Base-by-base conservation (phyloP, 345 rosid species). In the Hevea brasiliensis region DNA sequence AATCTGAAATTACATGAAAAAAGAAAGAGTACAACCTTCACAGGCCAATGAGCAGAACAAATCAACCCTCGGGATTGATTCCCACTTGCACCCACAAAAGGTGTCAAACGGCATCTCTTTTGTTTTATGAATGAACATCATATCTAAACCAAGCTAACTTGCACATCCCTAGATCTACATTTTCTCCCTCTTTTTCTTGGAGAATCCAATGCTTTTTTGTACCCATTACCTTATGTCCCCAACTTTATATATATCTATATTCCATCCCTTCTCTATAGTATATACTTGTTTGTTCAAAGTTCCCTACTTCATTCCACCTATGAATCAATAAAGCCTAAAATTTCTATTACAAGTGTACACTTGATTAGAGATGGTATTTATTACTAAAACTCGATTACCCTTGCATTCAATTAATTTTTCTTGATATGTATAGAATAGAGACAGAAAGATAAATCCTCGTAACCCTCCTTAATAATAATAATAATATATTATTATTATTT, bases 201-300 rank as follows among this genome's bases (percentile, higher is more conserved):
- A 79, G 84, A 80, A 83, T 87, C 87, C 87, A 69, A 85, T 85
- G 85, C 85, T 59, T 63, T 57, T 66, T 45, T n/a, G n/a, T 57
- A 18, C 50, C 50, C 27, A 26, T 54, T 58, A 41, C 57, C 35
- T 17, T 66, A 58, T 58, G 64, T 70, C 73, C 12, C 53, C 6
- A 8, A 10, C 32, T 21, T 18, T 67, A 40, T 54, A 8, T 61
- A 62, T 21, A 13, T 26, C 14, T 45, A 6, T 45, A 1, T 50
- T 26, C 3, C 1, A 47, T 13, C 9, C 15, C 23, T 8, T 1
- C 8, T 8, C 1, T 1, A 1, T 21, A 53, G 10, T n/a, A 37
- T 37, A 48, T 40, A 23, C 53, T 56, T 8, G 65, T 73, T 60
- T 73, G 66, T 77, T 74, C 77, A 61, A 74, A 67, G 15, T 48